Evolutionary conservation across 805 yeast species (phyloP), one percentile per base, ranked within the genome.

Genomic region (Huiozyma sinensis): DNA sequence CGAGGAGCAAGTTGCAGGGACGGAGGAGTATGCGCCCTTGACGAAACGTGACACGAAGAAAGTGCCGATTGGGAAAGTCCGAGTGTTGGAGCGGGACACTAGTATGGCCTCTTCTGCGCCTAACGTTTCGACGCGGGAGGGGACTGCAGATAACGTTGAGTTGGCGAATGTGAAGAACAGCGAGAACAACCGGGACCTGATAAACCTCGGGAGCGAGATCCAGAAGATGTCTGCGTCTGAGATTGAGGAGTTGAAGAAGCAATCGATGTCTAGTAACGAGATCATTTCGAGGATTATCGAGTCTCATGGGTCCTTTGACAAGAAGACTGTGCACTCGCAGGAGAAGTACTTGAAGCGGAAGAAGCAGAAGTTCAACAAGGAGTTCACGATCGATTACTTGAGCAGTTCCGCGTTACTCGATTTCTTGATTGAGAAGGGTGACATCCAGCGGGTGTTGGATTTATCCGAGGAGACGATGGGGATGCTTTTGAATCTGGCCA

Each of bases 271-370:
- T 28, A 95, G 95, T 27, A 82, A 80, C 53, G 79, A 78, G 39
- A 82, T 92, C 52, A 88, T 90, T 45, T 82, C 82, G 49, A 77
- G 76, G 51, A 84, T 92, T 65, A 81, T 88, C 48, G 81, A 79
- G 47, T 78, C 89, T 9, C 97, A 92, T 64, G 82, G 72, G 33
- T 83, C 85, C 7, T 92, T 92, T 58, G 86, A 85, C 53, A 81
- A 85, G 60, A 92, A 92, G 63, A 92, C 97, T 6, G 68, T 79
- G 29, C 86, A 75, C 57, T 86, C 96, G 1, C 96, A 92, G 62
- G 95, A 84, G 53, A 92, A 92, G 66, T 92, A 92, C 62, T 65
- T 90, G 54, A 81, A 82, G 50, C 77, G 99, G 55, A 92, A 92
- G 65, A 94, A 87, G 63, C 88, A 83, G 60, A 92, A 92, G 68